These are phyloP conservation scores for Ophioceras dolichostomum DNA, from an alignment of 2,329 filamentous ascomycete species.

Conservation along the genomic window DNA sequence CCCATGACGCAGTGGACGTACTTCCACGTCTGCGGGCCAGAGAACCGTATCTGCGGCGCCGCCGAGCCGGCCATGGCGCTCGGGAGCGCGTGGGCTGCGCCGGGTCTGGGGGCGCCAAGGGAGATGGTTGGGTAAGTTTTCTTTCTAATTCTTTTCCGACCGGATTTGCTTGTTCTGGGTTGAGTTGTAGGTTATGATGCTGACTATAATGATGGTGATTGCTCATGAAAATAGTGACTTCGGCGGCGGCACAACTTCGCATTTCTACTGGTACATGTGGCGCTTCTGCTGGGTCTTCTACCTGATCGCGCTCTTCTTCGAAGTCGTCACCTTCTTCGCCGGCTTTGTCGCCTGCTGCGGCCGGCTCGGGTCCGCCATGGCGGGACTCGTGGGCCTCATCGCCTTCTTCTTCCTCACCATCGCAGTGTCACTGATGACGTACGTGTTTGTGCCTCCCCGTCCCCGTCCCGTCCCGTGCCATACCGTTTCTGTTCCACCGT, in stretches of 20 bases:
- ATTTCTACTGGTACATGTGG: slow-evolving; percentile 68
- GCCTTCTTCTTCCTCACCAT: slow-evolving; percentile 60
- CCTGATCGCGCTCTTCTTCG: slow-evolving; percentile 74
- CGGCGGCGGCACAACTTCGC: slow-evolving; percentile 40
- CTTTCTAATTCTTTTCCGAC: neutral
- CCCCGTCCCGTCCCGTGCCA: too few relatives aligned
- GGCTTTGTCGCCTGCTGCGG: slow-evolving; percentile 59
- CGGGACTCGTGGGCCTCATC: slow-evolving; percentile 41
- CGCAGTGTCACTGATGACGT: slow-evolving; percentile 66
- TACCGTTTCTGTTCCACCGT: too few relatives aligned
- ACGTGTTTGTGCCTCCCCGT: too few relatives aligned
- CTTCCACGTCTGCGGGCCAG: slow-evolving; percentile 66
- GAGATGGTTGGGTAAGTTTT: slow-evolving; percentile 30
- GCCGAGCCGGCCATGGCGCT: slow-evolving; percentile 53
- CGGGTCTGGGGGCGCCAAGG: slow-evolving; percentile 29
- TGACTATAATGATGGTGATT: too few relatives aligned
- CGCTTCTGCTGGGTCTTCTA: slow-evolving; percentile 90
- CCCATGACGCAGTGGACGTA: slow-evolving; percentile 74
- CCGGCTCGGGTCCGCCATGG: slow-evolving; percentile 56
- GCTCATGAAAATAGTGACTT: too few relatives aligned
- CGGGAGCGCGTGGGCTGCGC: slow-evolving; percentile 47
- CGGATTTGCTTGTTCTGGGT: too few relatives aligned
- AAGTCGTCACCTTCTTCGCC: slow-evolving; percentile 51
- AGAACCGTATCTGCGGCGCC: slow-evolving; percentile 51
- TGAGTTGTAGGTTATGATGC: too few relatives aligned